Evolutionary conservation across 1,284 basidiomycete genomes (phyloP).

Genomic region (Sporisorium reilianum): DNA sequence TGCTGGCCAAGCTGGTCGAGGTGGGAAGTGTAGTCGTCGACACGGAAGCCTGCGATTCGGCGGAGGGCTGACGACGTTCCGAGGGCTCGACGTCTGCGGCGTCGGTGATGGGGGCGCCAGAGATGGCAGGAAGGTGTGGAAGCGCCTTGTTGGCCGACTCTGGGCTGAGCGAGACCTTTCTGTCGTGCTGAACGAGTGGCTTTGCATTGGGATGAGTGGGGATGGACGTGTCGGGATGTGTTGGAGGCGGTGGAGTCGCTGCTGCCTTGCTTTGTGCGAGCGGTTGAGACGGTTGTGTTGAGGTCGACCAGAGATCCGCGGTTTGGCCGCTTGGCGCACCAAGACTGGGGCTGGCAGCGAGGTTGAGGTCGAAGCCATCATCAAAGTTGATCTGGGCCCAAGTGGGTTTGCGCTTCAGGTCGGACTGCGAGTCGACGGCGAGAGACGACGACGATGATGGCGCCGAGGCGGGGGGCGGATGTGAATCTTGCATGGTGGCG

Average conservation of each 20-base stretch:
- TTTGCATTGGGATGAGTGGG: slow-evolving; percentile 8
- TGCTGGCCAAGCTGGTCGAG: slow-evolving; percentile 20
- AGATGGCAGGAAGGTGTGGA: slow-evolving; percentile 20
- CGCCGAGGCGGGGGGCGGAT: slow-evolving; percentile 6
- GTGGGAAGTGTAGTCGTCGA: slow-evolving; percentile 4
- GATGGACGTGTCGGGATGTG: not conserved
- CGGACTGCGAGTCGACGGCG: slow-evolving; percentile 9
- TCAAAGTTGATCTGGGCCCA: slow-evolving; percentile 51
- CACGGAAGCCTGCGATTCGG: slow-evolving; percentile 5
- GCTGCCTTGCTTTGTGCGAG: slow-evolving; percentile 1
- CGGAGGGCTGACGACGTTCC: slow-evolving; percentile 12
- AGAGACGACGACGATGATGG: slow-evolving; percentile 9
- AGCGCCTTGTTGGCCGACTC: slow-evolving; percentile 34
- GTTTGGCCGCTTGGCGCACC: not conserved
- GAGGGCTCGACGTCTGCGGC: not conserved
- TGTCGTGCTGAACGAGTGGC: slow-evolving; percentile 1
- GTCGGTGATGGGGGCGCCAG: slow-evolving; percentile 5
- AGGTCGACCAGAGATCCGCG: not conserved
- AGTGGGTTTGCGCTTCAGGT: slow-evolving; percentile 39
- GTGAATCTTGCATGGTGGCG: slow-evolving; percentile 17
- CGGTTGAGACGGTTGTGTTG: slow-evolving; percentile 5
- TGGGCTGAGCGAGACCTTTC: slow-evolving; percentile 25
- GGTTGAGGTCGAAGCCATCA: slow-evolving; percentile 47
- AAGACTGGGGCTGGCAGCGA: slow-evolving; percentile 19
- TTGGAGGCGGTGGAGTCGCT: slow-evolving; percentile 1